Base-by-base conservation (phyloP, 2,329 filamentous ascomycete species). In the Fusarium humuli region DNA sequence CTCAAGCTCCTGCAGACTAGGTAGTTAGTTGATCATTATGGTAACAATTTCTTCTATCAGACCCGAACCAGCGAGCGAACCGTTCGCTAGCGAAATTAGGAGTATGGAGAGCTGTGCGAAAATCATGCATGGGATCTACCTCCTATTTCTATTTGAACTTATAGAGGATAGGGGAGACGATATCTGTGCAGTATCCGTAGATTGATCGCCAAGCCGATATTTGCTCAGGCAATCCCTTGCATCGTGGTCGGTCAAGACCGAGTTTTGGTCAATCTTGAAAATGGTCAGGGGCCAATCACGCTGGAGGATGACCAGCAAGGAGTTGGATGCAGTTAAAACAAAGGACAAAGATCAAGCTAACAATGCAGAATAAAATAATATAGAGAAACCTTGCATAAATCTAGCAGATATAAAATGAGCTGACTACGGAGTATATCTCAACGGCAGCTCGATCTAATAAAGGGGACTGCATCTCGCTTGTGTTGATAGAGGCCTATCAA, bases 221-320 rank as follows among this genome's bases (percentile, higher is more conserved):
- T 55, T 42, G 25, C 32, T 63, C 32, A 40, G 25, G 16, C 8
- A 30, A 46, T 44, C 54, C 53, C 65, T 69, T 69, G 59, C 53
- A 50, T 59, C 40, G 47, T 34, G 27, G 46, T 44, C 40, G 16
- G 56, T 23, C 50, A 57, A 63, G 57, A 54, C 62, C 57, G 58
- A 58, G 53, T 64, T 44, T 56, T 59, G 42, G 18, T 32, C 32
- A 53, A 34, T 37, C 46, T 32, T 37, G 22, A 45, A 29, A 53
- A 25, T 13, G 3, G 6, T 42, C 34, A 22, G 49, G 32, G 48
- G 37, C 63, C 63, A 69, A 70, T 71, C 63, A 71, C 30, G 40
- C 59, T 41, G 41, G 32, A 40, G 18, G 27, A 30, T 50, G 42
- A 34, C 11, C 46, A 53, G 57, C 55, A 69, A 58, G 52, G 48